Evolutionary conservation across 345 rosid genomes (phyloP), one percentile per base, ranked within the genome.

Genomic region (Microthlaspi erraticum): DNA sequence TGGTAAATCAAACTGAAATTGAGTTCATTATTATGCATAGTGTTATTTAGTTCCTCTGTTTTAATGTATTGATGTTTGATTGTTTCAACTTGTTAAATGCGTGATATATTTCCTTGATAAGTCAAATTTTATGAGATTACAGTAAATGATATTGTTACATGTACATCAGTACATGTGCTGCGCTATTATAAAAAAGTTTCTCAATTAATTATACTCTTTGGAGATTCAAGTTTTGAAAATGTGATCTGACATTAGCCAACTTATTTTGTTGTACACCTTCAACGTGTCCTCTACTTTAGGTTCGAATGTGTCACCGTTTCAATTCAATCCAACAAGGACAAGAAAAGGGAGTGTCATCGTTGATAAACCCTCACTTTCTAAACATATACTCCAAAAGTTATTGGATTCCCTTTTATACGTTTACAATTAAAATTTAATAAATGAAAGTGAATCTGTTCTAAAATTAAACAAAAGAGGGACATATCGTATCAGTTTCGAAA

Each of bases 1-100:
- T 38, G 29, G 23, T 31, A 60, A 64, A 64, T 55, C 64, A 55
- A 64, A 18, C 42, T 38, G 71, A 72, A 55, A 62, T 71, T 62
- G 70, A 53, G 41, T 61, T 60, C 12, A 32, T 50, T 17, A 32
- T 50, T 18, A 31, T 13, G 60, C 9, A 31, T 60, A 61, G 18
- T 45, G 8, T 1, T 17, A 10, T 17, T 51, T 34, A 43, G 8
- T 26, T 38, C 6, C 7, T 20, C 29, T 26, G 29, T 20, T 45
- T 37, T n/a, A 42, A 13, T 6, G n/a, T 42, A 31, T 6, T n/a
- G n/a, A 52, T 42, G 52, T 33, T 43, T 63, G 0, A 32, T 32
- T n/a, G 18, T 43, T 37, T n/a, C 38, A 5, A 10, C 29, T 72
- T 46, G 64, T 44, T 26, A 23, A 43, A 64, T 26, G 26, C 44